Base-by-base conservation (phyloP, 768 basidiomycete genomes). In the Naematelia aurantialba region DNA sequence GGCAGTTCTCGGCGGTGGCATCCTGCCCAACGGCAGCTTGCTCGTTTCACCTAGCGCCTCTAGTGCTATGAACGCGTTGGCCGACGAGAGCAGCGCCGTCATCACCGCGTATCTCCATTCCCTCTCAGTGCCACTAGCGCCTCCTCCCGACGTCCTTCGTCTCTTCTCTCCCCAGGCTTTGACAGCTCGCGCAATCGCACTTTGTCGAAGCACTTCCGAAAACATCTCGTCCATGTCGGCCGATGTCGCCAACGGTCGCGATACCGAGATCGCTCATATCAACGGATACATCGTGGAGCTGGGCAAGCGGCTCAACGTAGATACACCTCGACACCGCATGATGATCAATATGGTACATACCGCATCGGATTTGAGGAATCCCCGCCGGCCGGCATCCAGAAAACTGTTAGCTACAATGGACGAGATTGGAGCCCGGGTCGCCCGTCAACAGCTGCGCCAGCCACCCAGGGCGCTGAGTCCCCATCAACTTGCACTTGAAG, bases 141-240 rank as follows among this genome's bases (percentile, higher is more conserved):
- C 52, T 59, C 29, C 60, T 53, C 30, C 58, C 27, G 63, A 67
- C 34, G 46, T 61, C 25, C 3, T 58, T 12, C 60, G 59, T 25
- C 72, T 69, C 2, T 62, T 74, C 63, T 77, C 79, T 26, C 63
- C 78, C 1, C 63, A 70, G 2, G 76, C 79, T 24, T 79, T 93
- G 42, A 76, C 82, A 62, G 67, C 78, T 44, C 84, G 89, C 70
- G 85, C 86, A 29, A 51, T 81, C 49, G 81, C 82, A 19, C 82
- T 91, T 45, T 39, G 49, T 4, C 50, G 56, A 1, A 39, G 78
- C 22, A 93, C 89, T 2, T 79, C 77, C 44, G 78, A 78, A 13
- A 91, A 92, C 71, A 82, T 85, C 52, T 91, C 90, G 4, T 89
- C 87, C 14, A 96, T 91, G 84, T 80, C 91, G 17, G 73, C 80